Conservation (phyloP, 768 basidiomycete species). For the Boletus rufocinnamomeus region DNA sequence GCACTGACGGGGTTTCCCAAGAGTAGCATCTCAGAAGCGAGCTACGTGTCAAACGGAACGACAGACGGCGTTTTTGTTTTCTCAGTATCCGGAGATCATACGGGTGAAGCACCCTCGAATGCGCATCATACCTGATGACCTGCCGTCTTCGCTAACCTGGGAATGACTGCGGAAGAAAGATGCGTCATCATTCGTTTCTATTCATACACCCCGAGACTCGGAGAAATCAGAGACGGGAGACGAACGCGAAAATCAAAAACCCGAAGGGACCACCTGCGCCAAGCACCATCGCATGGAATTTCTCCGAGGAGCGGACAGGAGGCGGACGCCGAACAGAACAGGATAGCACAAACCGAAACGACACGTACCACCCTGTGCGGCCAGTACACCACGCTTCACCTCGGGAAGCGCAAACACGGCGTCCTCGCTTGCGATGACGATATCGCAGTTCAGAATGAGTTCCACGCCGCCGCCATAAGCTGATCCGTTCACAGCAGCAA, state of each 20-base stretch:
- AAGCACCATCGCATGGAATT: background rate
- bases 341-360: background rate
- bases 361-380: constrained; percentile 64
- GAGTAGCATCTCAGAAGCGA: constrained; percentile 76
- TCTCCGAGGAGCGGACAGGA: background rate
- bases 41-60: constrained; percentile 38
- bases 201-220: constrained; percentile 1
- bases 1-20: constrained; percentile 70
- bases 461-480: constrained; percentile 69
- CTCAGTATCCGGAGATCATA: constrained; percentile 17
- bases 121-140: constrained; percentile 69
- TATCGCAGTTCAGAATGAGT: constrained; percentile 73
- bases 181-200: background rate
- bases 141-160: constrained; percentile 60
- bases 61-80: constrained; percentile 8
- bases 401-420: constrained; percentile 77
- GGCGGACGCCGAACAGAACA: background rate
- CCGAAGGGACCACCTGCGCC: background rate
- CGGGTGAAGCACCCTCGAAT: constrained; percentile 7
- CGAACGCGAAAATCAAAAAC: constrained; percentile 1
- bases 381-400: constrained; percentile 75
- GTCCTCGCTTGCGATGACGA: constrained; percentile 67
- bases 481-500: constrained; percentile 80
- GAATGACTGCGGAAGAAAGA: constrained; percentile 52
- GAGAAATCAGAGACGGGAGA: background rate